Evolutionary conservation across 2,329 filamentous ascomycete genomes (phyloP).

Genomic region (Penicillium sp.): DNA sequence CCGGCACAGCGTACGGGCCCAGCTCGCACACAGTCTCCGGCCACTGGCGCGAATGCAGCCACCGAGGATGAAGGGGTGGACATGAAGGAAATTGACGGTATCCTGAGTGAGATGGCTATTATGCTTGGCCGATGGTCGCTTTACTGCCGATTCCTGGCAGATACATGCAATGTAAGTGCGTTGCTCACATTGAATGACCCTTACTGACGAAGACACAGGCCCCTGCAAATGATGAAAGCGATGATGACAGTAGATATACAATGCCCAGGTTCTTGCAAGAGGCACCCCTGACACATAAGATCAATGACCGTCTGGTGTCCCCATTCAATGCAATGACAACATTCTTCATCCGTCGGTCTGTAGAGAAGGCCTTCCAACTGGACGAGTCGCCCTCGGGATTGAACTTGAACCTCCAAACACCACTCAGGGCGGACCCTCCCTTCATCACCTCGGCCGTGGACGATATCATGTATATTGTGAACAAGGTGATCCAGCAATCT

Average conservation of each 20-base stretch:
- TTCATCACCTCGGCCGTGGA: conserved; percentile 95
- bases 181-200: not conserved
- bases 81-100: conserved; percentile 89
- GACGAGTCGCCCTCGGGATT: conserved; percentile 82
- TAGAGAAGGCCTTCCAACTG: conserved; percentile 95
- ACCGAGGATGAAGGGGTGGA: conserved; percentile 91
- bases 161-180: conserved; percentile 70
- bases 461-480: conserved; percentile 99
- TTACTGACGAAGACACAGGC: conserved; percentile 14
- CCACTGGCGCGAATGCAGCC: conserved; percentile 53
- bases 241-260: conserved; percentile 55
- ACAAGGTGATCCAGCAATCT: conserved; percentile 80
- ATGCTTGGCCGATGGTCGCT: conserved; percentile 94
- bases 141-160: conserved; percentile 82
- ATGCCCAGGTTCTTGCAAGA: conserved; percentile 71
- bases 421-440: conserved; percentile 72
- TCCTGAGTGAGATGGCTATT: conserved; percentile 80
- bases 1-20: conserved; percentile 64
- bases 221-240: conserved; percentile 43
- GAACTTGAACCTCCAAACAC: conserved; percentile 66
- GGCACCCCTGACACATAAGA: conserved; percentile 75
- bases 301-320: conserved; percentile 65
- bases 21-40: conserved; percentile 71
- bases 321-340: conserved; percentile 91
- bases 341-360: conserved; percentile 93